Evolutionary conservation across 352 stramenopile species (phyloP).

Genomic region (Pythium guiyangense): DNA sequence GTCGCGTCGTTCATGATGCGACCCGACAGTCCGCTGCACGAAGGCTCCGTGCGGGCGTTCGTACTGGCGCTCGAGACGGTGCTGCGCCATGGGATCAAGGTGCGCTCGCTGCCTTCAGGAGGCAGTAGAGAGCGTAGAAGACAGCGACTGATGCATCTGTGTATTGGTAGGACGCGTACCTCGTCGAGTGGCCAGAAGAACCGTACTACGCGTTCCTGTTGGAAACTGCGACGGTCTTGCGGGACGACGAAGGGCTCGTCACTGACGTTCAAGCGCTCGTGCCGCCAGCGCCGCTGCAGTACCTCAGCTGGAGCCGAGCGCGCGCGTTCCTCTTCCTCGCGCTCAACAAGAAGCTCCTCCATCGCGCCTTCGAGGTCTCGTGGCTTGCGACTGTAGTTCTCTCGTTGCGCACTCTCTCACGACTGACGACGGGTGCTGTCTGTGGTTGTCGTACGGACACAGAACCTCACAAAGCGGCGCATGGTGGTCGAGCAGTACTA

Average conservation of each 20-base stretch:
- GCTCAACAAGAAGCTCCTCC: conserved; percentile 74
- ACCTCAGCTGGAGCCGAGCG: conserved; percentile 62
- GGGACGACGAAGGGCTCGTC: conserved; percentile 68
- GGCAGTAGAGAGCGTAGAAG: background rate
- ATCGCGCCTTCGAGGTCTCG: conserved; percentile 53
- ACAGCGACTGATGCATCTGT: background rate
- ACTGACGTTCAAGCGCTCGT: conserved; percentile 34
- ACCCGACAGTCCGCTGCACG: conserved; percentile 67
- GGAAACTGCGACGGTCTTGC: conserved; percentile 50
- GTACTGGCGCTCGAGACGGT: conserved; percentile 62
- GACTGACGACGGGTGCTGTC: background rate
- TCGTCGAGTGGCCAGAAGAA: conserved; percentile 57
- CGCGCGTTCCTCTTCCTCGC: conserved; percentile 58
- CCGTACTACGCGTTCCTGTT: conserved; percentile 71
- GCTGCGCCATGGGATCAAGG: conserved; percentile 64
- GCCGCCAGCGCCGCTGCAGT: conserved; percentile 28
- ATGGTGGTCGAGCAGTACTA: conserved; percentile 62
- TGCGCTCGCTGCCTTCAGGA: conserved; percentile 2
- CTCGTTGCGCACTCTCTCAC: too few relatives aligned
- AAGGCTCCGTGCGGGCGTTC: conserved; percentile 57
- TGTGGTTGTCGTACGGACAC: background rate
- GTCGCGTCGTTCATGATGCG: conserved; percentile 66
- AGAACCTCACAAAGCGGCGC: conserved; percentile 72
- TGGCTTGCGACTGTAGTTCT: background rate
- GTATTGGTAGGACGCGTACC: conserved; percentile 30